Evolutionary conservation across 176 grass and related monocot species (phyloP), one percentile per base, ranked within the genome.

Genomic region (Alopecurus myosuroides): DNA sequence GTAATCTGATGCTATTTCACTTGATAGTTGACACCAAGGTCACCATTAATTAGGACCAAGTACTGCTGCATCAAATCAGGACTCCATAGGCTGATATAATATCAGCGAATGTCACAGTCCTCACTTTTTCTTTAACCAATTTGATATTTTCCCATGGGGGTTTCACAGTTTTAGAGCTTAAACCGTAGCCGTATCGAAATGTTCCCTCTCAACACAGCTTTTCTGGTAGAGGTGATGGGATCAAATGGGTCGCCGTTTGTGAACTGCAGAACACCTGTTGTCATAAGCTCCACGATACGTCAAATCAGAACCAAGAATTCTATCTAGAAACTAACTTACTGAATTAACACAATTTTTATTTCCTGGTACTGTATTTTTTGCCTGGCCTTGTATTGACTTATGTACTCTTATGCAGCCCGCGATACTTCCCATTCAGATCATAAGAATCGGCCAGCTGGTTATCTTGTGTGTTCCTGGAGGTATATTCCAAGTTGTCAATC

Each of bases 381-480:
- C 19, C 61, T 83, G 46, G 36, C 58, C 25, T 29, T 84, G 46
- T 49, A 66, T 37, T 90, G 31, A 87, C 15, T 83, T 67, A 13
- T 90, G 22, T 79, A 41, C 48, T 84, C 26, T 56, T 83, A 28
- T 88, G 78, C 80, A 98, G 96, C 93, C 96, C 89, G 70, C 96
- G 9, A 88, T 98, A 90, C 96, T 98, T 78, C 96, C 96, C 82
- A 79, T 98, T 80, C 96, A 95, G 81, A 95, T 98, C 55, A 80
- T 98, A 74, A 94, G 91, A 85, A 84, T 98, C 41, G 93, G 96
- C 23, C 96, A 95, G 58, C 61, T 95, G 64, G 89, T 95, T 76
- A 95, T 98, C 82, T 92, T 98, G 14, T 94, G 87, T 85, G 97
- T 98, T 41, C 97, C 97, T 86, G 97, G 97, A 95, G 97, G 97